Evolutionary conservation across 1,139 yeast species (phyloP).

Genomic region (Blastobotrys capitulatus): DNA sequence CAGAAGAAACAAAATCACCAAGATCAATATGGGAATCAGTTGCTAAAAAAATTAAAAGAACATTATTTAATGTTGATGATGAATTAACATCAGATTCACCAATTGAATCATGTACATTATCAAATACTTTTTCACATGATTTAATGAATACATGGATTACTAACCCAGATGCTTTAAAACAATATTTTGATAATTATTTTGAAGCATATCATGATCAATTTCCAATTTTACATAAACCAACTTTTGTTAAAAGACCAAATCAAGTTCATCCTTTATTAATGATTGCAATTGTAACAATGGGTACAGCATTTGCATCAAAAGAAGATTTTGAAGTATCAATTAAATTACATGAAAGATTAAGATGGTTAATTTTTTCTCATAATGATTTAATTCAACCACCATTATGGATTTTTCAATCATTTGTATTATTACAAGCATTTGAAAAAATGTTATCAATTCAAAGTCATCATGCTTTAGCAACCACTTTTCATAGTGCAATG

Average conservation of each 20-base stretch:
- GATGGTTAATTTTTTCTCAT: constrained; percentile 23
- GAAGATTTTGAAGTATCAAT: constrained; percentile 23
- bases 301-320: constrained; percentile 23
- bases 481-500: constrained; percentile 21
- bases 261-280: constrained; percentile 26
- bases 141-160: constrained; percentile 19
- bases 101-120: constrained; percentile 18
- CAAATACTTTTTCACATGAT: constrained; percentile 17
- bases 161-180: constrained; percentile 18
- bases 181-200: constrained; percentile 23
- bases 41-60: constrained; percentile 14
- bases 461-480: constrained; percentile 38
- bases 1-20: constrained; percentile 11
- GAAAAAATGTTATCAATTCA: constrained; percentile 51
- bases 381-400: constrained; percentile 28
- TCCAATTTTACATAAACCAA: constrained; percentile 29
- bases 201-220: constrained; percentile 30
- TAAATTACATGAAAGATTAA: constrained; percentile 25
- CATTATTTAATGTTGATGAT: constrained; percentile 15
- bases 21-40: constrained; percentile 16
- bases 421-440: constrained; percentile 54
- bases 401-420: constrained; percentile 57
- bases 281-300: constrained; percentile 28
- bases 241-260: constrained; percentile 24
- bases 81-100: constrained; percentile 13